Conservation (phyloP, 495 filamentous ascomycete species). For the Aspergillus panamensis region DNA sequence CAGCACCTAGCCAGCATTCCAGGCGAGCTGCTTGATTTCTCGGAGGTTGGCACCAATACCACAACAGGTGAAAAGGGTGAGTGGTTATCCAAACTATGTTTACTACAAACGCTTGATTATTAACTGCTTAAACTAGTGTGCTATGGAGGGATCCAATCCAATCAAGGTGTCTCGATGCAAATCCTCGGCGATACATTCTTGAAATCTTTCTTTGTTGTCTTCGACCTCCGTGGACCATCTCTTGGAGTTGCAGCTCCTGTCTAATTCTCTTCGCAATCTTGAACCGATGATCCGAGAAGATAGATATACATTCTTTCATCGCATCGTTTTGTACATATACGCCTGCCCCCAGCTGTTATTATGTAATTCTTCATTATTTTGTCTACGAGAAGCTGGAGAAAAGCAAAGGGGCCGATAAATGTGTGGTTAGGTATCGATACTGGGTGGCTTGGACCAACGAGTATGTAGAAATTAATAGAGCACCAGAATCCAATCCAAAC, state of each 20-base stretch:
- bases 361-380: neutral
- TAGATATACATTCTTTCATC: neutral
- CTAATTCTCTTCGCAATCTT: constrained; percentile 2
- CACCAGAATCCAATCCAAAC: neutral
- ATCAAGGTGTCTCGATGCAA: constrained; percentile 52
- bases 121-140: constrained; percentile 46
- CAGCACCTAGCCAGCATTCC: constrained; percentile 58
- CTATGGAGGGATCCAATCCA: constrained; percentile 69
- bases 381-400: neutral
- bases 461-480: neutral
- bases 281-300: neutral
- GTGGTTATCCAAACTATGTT: constrained; percentile 8
- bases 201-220: constrained; percentile 75
- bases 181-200: constrained; percentile 81
- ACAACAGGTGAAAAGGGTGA: constrained; percentile 39
- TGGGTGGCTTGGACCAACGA: too few relatives aligned
- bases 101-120: neutral
- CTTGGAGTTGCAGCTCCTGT: constrained; percentile 34
- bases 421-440: too few relatives aligned
- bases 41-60: constrained; percentile 47
- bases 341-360: neutral
- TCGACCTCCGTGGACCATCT: constrained; percentile 55
- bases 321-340: neutral
- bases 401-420: neutral
- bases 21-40: constrained; percentile 66